Evolutionary conservation across 2,329 filamentous ascomycete species (phyloP).

Genomic region (Paraphoma sp.): DNA sequence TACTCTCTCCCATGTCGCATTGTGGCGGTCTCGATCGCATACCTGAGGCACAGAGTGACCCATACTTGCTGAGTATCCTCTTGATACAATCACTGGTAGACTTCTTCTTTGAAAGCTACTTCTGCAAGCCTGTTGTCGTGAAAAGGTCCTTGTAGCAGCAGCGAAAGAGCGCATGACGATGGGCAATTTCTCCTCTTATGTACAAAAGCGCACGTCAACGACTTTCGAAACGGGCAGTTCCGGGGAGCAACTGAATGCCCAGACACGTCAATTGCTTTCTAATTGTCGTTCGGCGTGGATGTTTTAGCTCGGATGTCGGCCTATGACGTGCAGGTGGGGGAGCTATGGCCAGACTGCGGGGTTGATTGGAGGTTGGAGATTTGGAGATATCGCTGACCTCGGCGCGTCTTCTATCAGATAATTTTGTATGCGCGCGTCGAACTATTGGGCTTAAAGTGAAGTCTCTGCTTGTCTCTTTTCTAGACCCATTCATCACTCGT

Average conservation of each 20-base stretch:
- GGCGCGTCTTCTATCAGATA: neutral
- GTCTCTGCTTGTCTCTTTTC: no score
- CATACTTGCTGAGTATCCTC: conserved; percentile 51
- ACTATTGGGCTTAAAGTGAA: no score
- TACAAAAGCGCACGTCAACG: conserved; percentile 1
- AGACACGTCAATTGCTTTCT: conserved; percentile 14
- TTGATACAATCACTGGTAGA: conserved; percentile 44
- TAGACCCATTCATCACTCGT: no score
- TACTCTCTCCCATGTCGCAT: neutral
- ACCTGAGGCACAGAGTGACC: conserved; percentile 51
- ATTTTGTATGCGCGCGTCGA: no score
- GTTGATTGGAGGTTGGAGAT: neutral
- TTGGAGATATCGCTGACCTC: neutral
- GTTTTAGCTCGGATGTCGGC: neutral
- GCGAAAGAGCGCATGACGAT: conserved; percentile 43
- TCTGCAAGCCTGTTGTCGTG: conserved; percentile 35
- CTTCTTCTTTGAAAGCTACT: conserved; percentile 40
- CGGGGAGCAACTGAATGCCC: neutral
- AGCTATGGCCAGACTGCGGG: conserved; percentile 19
- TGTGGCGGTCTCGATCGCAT: conserved; percentile 6
- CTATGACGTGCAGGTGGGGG: conserved; percentile 9
- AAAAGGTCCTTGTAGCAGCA: conserved; percentile 38
- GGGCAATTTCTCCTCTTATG: conserved; percentile 1
- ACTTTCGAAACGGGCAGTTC: conserved; percentile 3
- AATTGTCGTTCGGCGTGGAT: neutral